Base-by-base conservation (phyloP, 2,329 filamentous ascomycete genomes). In the Ophiosphaerella herpotricha region DNA sequence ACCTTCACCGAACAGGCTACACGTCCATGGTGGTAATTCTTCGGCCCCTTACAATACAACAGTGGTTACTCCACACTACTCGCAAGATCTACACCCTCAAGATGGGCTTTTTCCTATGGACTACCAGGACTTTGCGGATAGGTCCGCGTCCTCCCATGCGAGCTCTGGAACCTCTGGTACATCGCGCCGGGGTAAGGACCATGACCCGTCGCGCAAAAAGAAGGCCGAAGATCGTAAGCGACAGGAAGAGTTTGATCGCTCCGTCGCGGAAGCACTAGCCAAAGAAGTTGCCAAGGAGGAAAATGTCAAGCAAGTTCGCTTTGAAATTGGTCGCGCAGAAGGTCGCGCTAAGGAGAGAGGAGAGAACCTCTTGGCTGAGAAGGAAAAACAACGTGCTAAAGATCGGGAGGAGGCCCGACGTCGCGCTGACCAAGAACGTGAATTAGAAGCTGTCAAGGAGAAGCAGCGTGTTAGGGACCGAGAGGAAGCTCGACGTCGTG, bases 301-400 rank as follows among this genome's bases (percentile, higher is more conserved):
- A 29, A 63, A 63, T 24, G 33, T 39, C 18, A 64, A 64, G 43
- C 57, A 66, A 24, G 68, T 70, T 14, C 54, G 57, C 4, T 68
- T 72, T 21, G 62, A 68, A 33, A 45, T 59, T 14, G 61, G 50
- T 29, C 65, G 68, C 9, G 49, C 58, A 14, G 54, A 67, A n/a
- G 47, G 42, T 2, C 54, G 65, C 31, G 59, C 50, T 5, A 45
- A 60, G 5, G 57, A 66, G 26, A 53, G 66, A 16, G 53, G 47
- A 1, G 61, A 70, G 39, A 58, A 48, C 4, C 49, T 32, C n/a
- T 40, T 49, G 23, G 66, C 57, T 5, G 59, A 63, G 40, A 58
- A 46, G 12, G 60, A 69, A 46, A 61, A 54, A 40, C 34, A 55
- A 2, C 52, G 61, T 3, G 55, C 60, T 7, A 54, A 57, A 36